Percentiles rank a stretch among this genome's conserved stretches.
Evolutionary conservation across 768 basidiomycete species (phyloP).

Genomic region (Suillus occidentalis): DNA sequence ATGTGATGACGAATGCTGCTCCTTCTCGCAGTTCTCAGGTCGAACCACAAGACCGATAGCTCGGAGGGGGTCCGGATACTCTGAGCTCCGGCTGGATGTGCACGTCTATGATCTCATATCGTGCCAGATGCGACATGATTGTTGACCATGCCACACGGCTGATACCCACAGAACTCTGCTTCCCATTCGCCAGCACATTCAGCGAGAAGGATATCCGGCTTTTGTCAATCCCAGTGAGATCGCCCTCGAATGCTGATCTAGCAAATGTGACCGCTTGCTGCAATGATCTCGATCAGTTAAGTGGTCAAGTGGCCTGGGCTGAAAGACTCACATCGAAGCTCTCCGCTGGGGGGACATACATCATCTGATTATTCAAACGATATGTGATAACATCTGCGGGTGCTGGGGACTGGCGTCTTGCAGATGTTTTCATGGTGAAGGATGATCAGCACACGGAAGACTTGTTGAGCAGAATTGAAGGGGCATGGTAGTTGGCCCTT

Average conservation of each 20-base stretch:
- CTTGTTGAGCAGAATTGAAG: background rate
- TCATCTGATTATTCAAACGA: slow-evolving; percentile 41
- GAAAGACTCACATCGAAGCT: slow-evolving; percentile 41
- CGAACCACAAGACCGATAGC: slow-evolving; percentile 28
- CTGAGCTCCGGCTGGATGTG: slow-evolving; percentile 35
- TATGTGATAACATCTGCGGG: slow-evolving; percentile 51
- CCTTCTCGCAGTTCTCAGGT: slow-evolving; percentile 17
- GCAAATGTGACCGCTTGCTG: slow-evolving; percentile 54
- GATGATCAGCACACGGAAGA: background rate
- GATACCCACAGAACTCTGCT: slow-evolving; percentile 44
- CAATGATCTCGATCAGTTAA: background rate
- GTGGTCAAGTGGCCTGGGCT: background rate
- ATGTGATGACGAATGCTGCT: background rate
- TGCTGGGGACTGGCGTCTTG: slow-evolving; percentile 23
- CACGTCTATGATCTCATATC: slow-evolving; percentile 52
- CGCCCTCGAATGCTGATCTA: slow-evolving; percentile 46
- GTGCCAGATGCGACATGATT: slow-evolving; percentile 39
- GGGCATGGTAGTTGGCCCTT: background rate
- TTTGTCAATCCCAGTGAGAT: slow-evolving; percentile 37
- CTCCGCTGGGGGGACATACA: slow-evolving; percentile 49
- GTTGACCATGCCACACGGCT: slow-evolving; percentile 52
- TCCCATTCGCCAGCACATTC: slow-evolving; percentile 31
- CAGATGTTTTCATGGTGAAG: background rate
- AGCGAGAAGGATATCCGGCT: slow-evolving; percentile 47
- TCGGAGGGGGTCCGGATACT: slow-evolving; percentile 36